A percentile compares a stretch with the other conserved stretches of the same genome.
Evolutionary conservation across 257 asterid species (phyloP).

Genomic region (Fraxinus excelsior): DNA sequence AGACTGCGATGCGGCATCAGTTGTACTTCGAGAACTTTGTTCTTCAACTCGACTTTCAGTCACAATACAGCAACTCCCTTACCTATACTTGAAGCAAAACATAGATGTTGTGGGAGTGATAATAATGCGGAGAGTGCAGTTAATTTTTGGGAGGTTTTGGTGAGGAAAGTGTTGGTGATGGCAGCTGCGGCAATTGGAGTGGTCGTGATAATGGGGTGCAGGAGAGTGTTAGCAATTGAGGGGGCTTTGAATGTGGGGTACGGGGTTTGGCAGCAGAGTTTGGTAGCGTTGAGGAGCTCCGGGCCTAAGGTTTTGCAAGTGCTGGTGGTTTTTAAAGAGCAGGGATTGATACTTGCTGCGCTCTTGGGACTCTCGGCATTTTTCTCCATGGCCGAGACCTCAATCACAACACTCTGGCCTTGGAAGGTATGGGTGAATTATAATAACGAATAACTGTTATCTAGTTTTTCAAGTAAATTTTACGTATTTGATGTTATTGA

Average conservation of each 20-base stretch:
- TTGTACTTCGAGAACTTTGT: conserved; percentile 22
- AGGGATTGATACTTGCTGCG: conserved; percentile 83
- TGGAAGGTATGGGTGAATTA: conserved; percentile 75
- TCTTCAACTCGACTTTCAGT: conserved; percentile 20
- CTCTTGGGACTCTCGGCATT: conserved; percentile 91
- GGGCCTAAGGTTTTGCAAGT: conserved; percentile 87
- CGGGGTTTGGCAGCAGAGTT: conserved; percentile 63
- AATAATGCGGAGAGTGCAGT: conserved; percentile 20
- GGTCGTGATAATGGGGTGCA: conserved; percentile 50
- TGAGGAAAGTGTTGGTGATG: conserved; percentile 48
- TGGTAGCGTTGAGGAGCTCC: conserved; percentile 61
- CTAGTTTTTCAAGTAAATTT: background rate
- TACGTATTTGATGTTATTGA: background rate
- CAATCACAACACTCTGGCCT: conserved; percentile 99
- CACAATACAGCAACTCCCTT: conserved; percentile 11
- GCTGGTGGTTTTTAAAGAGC: conserved; percentile 73
- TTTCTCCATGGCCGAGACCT: conserved; percentile 98
- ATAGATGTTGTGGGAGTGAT: conserved; percentile 29
- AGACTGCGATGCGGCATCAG: conserved; percentile 32
- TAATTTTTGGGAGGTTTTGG: conserved; percentile 35
- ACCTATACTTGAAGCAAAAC: conserved; percentile 16
- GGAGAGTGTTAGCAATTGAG: conserved; percentile 68
- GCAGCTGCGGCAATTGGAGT: conserved; percentile 64
- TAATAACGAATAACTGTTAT: background rate
- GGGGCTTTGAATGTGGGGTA: conserved; percentile 49